These are phyloP conservation scores for Canavalia gladiata DNA, from an alignment of 306 rosid genomes.

Conservation along the genomic window DNA sequence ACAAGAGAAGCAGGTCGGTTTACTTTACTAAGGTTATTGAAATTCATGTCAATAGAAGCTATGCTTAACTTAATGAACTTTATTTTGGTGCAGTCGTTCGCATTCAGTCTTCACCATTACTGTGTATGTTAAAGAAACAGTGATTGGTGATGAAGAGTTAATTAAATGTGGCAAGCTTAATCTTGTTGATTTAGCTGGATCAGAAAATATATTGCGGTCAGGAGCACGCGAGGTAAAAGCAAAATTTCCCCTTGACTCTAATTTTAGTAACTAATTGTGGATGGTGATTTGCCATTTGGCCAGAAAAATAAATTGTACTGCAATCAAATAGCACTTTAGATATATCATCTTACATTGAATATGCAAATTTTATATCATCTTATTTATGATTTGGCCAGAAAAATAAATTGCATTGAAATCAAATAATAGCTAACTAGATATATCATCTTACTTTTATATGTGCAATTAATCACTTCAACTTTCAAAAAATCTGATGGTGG, in stretches of 20 bases:
- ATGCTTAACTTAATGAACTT: background rate
- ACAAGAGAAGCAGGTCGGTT: conserved; percentile 90
- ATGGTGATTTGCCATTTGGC: conserved; percentile 9
- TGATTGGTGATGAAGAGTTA: conserved; percentile 87
- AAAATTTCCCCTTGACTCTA: conserved; percentile 20
- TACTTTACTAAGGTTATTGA: background rate
- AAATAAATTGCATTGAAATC: conserved; percentile 12
- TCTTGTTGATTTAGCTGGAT: conserved; percentile 98
- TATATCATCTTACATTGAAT: conserved; percentile 15
- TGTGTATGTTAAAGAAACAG: conserved; percentile 83
- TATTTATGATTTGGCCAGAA: conserved; percentile 18
- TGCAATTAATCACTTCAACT: background rate
- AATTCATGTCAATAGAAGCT: conserved; percentile 33
- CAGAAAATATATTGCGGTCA: conserved; percentile 94
- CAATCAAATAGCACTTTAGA: conserved; percentile 11
- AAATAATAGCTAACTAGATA: conserved; percentile 26
- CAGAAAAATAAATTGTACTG: conserved; percentile 1
- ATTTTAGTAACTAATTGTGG: conserved; percentile 8
- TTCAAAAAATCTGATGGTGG: background rate
- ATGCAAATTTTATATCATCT: background rate
- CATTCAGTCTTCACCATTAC: conserved; percentile 96
- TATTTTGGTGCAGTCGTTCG: conserved; percentile 81
- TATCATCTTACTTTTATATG: background rate
- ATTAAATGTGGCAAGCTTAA: conserved; percentile 98
- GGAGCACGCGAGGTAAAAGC: conserved; percentile 93